Conservation (phyloP, 352 stramenopile genomes). For the Phytophthora sansomeana region DNA sequence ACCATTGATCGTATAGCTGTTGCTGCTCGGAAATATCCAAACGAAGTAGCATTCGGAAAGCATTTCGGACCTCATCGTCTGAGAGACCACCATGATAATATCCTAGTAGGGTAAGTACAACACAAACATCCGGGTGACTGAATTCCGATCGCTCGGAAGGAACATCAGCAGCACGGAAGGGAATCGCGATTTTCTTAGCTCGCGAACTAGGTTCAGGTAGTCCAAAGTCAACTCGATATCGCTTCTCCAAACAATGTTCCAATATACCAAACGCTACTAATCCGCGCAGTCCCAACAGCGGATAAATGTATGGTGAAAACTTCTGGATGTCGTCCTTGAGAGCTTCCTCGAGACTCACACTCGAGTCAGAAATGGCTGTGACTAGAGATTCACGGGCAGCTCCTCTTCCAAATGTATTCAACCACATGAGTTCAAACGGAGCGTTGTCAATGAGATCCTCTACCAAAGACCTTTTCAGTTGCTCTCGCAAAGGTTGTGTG, state of each 20-base stretch:
- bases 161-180: conserved; percentile 86
- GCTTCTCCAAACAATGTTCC: conserved; percentile 84
- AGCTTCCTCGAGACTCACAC: conserved; percentile 30
- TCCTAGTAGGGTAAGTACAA: conserved; percentile 81
- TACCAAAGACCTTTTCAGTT: conserved; percentile 55
- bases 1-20: conserved; percentile 79
- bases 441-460: conserved; percentile 67
- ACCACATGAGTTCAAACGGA: conserved; percentile 74
- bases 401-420: conserved; percentile 38
- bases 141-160: conserved; percentile 88
- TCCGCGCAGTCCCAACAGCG: conserved; percentile 75
- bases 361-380: conserved; percentile 41
- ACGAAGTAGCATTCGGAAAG: conserved; percentile 63
- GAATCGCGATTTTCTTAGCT: conserved; percentile 80
- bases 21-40: conserved; percentile 73
- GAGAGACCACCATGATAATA: conserved; percentile 88
- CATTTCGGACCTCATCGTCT: conserved; percentile 52
- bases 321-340: conserved; percentile 17
- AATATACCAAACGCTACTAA: conserved; percentile 81
- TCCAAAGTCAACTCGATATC: conserved; percentile 86
- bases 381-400: conserved; percentile 36
- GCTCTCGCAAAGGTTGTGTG: conserved; percentile 14
- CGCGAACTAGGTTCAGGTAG: conserved; percentile 48
- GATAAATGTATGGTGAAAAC: conserved; percentile 34
- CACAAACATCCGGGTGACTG: conserved; percentile 88